A percentile compares a stretch with the other conserved stretches of the same genome.
These are phyloP conservation scores for Pichia sporocuriosa DNA, from an alignment of 805 yeast species.

Conservation along the genomic window DNA sequence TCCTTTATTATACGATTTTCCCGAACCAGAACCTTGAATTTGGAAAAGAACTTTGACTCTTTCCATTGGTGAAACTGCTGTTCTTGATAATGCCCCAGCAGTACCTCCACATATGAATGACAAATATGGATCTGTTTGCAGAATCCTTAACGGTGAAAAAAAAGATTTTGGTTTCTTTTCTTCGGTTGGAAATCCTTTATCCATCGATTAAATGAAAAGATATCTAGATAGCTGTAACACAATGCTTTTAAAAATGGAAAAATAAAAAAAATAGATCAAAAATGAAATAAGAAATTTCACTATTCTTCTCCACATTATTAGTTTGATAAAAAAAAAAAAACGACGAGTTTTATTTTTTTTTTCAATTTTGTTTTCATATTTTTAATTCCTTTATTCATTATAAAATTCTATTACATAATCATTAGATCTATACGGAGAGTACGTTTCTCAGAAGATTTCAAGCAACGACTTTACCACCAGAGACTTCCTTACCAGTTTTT, in stretches of 20 bases:
- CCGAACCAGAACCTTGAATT: conserved; percentile 52
- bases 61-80: conserved; percentile 92
- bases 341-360: no score
- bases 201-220: no score
- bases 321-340: no score
- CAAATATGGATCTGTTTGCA: conserved; percentile 44
- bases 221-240: no score
- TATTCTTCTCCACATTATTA: no score
- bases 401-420: neutral
- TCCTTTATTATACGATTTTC: conserved; percentile 46
- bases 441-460: no score
- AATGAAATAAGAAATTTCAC: no score
- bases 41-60: conserved; percentile 88
- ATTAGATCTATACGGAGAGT: no score
- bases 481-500: conserved; percentile 86
- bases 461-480: conserved; percentile 51
- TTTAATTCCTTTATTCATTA: neutral
- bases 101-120: conserved; percentile 68
- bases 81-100: conserved; percentile 78
- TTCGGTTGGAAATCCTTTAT: no score
- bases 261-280: neutral
- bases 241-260: no score
- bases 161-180: no score
- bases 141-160: neutral
- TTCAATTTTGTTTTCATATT: no score